Evolutionary conservation across 225 moss, liverwort and hornwort genomes (phyloP).

Genomic region (Rhytidiadelphus loreus): DNA sequence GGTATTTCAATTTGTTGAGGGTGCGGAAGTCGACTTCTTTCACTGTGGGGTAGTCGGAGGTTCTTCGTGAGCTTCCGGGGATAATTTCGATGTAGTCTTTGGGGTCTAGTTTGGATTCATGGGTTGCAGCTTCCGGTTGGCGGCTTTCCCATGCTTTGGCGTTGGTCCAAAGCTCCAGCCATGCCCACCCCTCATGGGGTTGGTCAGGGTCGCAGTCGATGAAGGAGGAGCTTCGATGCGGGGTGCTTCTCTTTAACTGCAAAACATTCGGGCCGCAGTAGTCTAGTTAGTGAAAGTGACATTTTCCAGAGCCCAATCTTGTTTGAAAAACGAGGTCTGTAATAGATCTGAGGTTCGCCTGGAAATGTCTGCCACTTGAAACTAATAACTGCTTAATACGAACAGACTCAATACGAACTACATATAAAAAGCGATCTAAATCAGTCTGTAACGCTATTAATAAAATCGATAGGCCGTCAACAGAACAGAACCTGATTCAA

Average conservation of each 20-base stretch:
- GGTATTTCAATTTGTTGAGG: neutral
- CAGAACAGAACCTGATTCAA: neutral
- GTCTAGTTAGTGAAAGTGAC: neutral
- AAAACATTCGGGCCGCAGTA: neutral
- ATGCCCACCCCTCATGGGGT: constrained; percentile 82
- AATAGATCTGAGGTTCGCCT: neutral
- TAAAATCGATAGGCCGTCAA: neutral
- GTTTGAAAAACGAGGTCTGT: neutral
- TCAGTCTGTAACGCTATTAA: neutral
- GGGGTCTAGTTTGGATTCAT: constrained; percentile 6
- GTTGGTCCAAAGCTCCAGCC: constrained; percentile 88
- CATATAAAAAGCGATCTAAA: neutral
- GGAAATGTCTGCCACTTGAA: neutral
- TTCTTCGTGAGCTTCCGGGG: constrained; percentile 27
- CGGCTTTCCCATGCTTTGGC: constrained; percentile 73
- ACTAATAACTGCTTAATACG: neutral
- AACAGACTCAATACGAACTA: neutral
- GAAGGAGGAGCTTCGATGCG: constrained; percentile 45
- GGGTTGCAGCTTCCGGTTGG: neutral
- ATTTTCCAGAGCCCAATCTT: neutral
- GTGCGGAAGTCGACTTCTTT: constrained; percentile 33
- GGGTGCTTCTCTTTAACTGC: constrained; percentile 60
- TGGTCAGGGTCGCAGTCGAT: constrained; percentile 68
- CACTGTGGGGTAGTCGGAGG: constrained; percentile 24
- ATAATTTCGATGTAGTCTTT: constrained; percentile 46